phyloP scores from a whole-genome alignment of 257 asterid genomes.

The Gynochthodes officinalis region DNA sequence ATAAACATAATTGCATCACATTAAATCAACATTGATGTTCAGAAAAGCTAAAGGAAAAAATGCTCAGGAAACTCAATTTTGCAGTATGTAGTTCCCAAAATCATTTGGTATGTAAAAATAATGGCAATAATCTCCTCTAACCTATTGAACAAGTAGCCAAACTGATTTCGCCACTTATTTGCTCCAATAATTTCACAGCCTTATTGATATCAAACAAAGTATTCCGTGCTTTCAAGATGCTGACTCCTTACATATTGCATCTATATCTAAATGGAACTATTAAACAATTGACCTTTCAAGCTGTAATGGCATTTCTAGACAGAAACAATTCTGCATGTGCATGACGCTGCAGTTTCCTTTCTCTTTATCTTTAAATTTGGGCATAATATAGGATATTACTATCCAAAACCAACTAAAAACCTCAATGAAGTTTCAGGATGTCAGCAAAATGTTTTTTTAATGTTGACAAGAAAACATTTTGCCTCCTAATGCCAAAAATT shows the following conservation, averaged over 20 bases:
- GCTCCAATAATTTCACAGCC: neutral
- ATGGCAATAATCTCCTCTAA: neutral
- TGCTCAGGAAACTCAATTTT: neutral
- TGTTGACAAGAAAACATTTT: neutral
- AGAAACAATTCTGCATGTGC: neutral
- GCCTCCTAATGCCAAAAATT: neutral
- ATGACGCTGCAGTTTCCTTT: neutral
- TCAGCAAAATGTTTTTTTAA: too few species aligned
- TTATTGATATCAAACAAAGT: neutral
- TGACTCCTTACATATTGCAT: neutral
- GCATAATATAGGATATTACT: neutral
- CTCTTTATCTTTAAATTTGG: neutral
- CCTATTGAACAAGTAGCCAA: neutral
- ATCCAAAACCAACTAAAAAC: neutral
- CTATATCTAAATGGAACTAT: neutral
- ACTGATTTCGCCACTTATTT: neutral
- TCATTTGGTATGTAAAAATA: neutral
- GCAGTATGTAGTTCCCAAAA: neutral
- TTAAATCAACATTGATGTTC: neutral
- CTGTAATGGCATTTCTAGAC: neutral
- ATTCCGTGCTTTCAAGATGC: neutral
- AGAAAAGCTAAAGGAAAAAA: neutral
- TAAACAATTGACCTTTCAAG: neutral
- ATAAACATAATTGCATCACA: neutral
- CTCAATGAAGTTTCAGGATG: neutral